Evolutionary conservation across 176 grass and related monocot genomes (phyloP).

Genomic region (Raddia guianensis): DNA sequence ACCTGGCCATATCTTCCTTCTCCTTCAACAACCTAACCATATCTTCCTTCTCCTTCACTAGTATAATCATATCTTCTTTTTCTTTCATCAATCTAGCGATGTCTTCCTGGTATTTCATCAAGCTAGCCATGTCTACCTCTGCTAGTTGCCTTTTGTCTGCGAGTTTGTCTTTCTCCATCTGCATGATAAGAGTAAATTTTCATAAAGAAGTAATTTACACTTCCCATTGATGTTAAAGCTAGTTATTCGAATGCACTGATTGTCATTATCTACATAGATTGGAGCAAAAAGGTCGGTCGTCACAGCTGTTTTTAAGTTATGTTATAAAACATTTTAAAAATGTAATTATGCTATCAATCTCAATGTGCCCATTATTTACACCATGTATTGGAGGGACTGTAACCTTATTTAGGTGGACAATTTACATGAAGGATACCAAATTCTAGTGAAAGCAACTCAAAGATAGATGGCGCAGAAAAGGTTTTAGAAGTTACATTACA

Average conservation of each 20-base stretch:
- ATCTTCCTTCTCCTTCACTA: constrained; percentile 59
- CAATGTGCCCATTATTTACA: neutral
- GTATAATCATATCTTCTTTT: constrained; percentile 48
- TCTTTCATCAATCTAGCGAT: constrained; percentile 55
- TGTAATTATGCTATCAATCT: neutral
- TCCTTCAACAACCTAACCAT: constrained; percentile 73
- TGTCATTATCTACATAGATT: constrained; percentile 3
- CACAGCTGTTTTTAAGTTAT: constrained; percentile 25
- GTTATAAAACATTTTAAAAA: neutral
- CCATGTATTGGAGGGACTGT: neutral
- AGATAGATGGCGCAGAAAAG: constrained; percentile 29
- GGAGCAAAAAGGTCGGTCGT: constrained; percentile 1
- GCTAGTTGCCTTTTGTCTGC: constrained; percentile 29
- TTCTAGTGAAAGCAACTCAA: neutral
- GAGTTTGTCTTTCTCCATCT: constrained; percentile 49
- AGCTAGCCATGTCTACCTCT: constrained; percentile 41
- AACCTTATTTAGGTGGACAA: neutral
- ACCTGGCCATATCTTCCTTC: constrained; percentile 76
- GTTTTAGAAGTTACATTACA: constrained; percentile 54
- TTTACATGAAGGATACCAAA: constrained; percentile 18
- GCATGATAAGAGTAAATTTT: constrained; percentile 32
- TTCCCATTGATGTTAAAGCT: neutral
- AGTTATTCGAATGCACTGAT: constrained; percentile 12
- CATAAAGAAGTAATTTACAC: neutral
- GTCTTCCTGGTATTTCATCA: constrained; percentile 51